Evolutionary conservation across 1,284 basidiomycete species (phyloP).

Genomic region (Sporisorium graminicola): DNA sequence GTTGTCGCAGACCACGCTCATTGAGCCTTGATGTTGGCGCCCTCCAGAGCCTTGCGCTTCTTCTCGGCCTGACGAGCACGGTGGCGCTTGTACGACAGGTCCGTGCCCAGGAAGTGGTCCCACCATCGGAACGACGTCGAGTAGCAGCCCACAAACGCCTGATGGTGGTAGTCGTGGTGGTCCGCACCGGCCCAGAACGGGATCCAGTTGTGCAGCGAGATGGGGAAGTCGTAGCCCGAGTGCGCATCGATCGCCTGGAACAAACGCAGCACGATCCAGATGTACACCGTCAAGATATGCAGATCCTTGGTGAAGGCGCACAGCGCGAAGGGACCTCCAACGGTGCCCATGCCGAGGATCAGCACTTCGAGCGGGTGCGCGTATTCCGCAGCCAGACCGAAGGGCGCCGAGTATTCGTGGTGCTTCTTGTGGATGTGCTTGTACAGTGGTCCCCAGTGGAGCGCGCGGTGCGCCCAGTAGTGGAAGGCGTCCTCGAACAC

Average conservation of each 20-base stretch:
- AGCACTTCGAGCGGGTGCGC: conserved; percentile 94
- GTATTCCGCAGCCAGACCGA: conserved; percentile 97
- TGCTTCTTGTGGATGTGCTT: conserved; percentile 94
- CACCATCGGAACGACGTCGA: conserved; percentile 69
- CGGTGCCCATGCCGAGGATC: conserved; percentile 86
- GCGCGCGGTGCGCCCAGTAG: conserved; percentile 81
- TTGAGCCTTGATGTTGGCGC: conserved; percentile 31
- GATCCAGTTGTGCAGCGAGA: conserved; percentile 88
- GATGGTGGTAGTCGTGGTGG: conserved; percentile 79
- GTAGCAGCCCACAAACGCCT: conserved; percentile 66
- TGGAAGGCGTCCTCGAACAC: conserved; percentile 97
- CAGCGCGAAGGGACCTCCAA: conserved; percentile 88
- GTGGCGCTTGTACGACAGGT: conserved; percentile 63
- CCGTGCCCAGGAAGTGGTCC: conserved; percentile 68
- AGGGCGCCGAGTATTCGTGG: conserved; percentile 97
- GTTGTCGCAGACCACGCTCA: neutral
- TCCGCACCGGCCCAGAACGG: conserved; percentile 99
- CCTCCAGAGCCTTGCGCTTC: conserved; percentile 51
- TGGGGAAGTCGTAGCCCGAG: conserved; percentile 85
- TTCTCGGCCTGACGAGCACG: conserved; percentile 66
- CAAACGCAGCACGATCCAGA: conserved; percentile 92
- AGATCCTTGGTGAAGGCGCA: conserved; percentile 75
- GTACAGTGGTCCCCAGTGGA: conserved; percentile 92
- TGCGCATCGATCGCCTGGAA: conserved; percentile 99
- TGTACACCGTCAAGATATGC: conserved; percentile 91